Percentiles rank a stretch among this genome's conserved stretches.
Conservation (phyloP, 345 rosid genomes). For the Citrus inodora region DNA sequence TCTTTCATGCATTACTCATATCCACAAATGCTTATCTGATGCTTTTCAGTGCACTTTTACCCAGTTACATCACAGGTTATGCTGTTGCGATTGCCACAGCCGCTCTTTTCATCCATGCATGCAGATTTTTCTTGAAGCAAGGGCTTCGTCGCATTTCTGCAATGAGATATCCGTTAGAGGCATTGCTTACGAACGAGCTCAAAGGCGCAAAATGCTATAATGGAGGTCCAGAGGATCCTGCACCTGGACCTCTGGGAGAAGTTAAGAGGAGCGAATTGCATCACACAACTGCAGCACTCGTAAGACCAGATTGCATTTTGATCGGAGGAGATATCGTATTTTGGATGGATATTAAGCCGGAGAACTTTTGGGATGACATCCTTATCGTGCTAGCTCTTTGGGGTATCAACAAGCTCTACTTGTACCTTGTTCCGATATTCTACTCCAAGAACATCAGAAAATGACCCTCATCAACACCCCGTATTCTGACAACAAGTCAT, state of each 20-base stretch:
- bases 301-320: constrained; percentile 16
- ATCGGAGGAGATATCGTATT: constrained; percentile 48
- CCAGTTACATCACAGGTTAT: constrained; percentile 58
- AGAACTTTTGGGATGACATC: constrained; percentile 42
- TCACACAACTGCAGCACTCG: not conserved
- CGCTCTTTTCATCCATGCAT: constrained; percentile 57
- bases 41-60: constrained; percentile 65
- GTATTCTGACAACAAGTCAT: no score
- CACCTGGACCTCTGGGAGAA: constrained; percentile 52
- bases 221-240: constrained; percentile 27
- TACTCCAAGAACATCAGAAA: constrained; percentile 53
- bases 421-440: constrained; percentile 48
- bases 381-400: constrained; percentile 58
- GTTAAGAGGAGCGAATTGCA: constrained; percentile 26
- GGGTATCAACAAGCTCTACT: constrained; percentile 46
- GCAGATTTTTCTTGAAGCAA: constrained; percentile 51
- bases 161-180: constrained; percentile 63
- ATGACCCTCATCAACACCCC: constrained; percentile 3
- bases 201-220: constrained; percentile 32
- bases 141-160: constrained; percentile 59
- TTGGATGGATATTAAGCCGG: constrained; percentile 40
- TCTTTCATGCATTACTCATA: constrained; percentile 50
- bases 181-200: constrained; percentile 44
- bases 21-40: constrained; percentile 61
- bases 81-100: constrained; percentile 67